These are phyloP conservation scores for Barbarea vulgaris DNA, from an alignment of 345 rosid genomes.

Conservation along the genomic window DNA sequence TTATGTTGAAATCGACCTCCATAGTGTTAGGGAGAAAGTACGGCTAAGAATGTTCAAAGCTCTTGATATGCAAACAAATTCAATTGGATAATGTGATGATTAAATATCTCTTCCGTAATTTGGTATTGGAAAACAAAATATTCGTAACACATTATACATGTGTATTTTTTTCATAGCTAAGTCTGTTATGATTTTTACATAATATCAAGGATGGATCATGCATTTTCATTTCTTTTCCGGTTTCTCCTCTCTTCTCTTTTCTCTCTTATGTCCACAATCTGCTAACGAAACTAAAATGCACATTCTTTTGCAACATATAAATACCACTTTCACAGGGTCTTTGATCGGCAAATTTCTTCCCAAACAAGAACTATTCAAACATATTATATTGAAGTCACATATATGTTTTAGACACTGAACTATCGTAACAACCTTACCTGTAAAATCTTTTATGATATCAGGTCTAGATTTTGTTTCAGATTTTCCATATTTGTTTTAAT, in stretches of 20 bases:
- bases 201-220: neutral
- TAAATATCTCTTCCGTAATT: neutral
- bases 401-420: constrained; percentile 19
- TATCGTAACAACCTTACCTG: constrained; percentile 22
- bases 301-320: neutral
- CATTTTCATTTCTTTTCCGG: neutral
- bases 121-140: neutral
- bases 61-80: neutral
- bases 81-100: neutral
- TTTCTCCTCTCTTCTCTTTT: neutral
- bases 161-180: neutral
- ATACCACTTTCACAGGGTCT: neutral
- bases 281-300: neutral
- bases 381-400: neutral
- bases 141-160: neutral
- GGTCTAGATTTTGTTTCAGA: constrained; percentile 23
- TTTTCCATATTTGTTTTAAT: constrained; percentile 14
- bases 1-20: neutral
- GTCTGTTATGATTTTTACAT: neutral
- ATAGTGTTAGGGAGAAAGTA: neutral
- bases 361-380: neutral
- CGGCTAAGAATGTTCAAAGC: neutral
- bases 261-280: neutral
- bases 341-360: neutral
- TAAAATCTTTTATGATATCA: constrained; percentile 31